Evolutionary conservation across 2,329 filamentous ascomycete species (phyloP).

Genomic region (Sclerotinia nivalis): DNA sequence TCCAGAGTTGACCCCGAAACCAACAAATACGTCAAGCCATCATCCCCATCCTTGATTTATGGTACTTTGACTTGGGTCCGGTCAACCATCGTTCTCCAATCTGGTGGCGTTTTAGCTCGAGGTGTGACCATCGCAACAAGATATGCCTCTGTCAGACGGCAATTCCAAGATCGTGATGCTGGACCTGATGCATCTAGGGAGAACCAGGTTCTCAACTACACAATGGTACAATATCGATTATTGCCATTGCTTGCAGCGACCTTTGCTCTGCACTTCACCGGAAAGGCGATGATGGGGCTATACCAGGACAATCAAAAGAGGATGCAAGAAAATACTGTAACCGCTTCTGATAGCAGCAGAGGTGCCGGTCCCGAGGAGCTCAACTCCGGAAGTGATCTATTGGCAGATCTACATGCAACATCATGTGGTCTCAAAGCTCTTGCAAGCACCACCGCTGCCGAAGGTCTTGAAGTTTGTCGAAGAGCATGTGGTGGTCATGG

Average conservation of each 20-base stretch:
- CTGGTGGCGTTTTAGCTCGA: constrained; percentile 68
- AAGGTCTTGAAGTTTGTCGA: constrained; percentile 73
- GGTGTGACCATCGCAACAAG: constrained; percentile 77
- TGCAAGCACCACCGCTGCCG: constrained; percentile 69
- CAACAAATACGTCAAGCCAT: constrained; percentile 66
- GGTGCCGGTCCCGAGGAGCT: constrained; percentile 69
- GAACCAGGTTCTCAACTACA: constrained; percentile 77
- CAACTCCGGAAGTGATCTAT: constrained; percentile 62
- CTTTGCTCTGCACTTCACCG: constrained; percentile 78
- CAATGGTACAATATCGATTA: constrained; percentile 75
- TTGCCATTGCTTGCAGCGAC: constrained; percentile 71
- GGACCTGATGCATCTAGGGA: constrained; percentile 58
- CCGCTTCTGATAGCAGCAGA: constrained; percentile 47
- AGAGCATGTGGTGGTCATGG: constrained; percentile 77
- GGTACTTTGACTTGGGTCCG: constrained; percentile 76
- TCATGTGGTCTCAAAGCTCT: constrained; percentile 76
- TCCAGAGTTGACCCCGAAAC: constrained; percentile 68
- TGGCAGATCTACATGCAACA: constrained; percentile 75
- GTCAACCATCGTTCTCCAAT: constrained; percentile 71
- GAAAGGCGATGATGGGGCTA: constrained; percentile 71
- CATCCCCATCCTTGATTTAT: constrained; percentile 68
- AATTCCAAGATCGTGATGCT: constrained; percentile 75
- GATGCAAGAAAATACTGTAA: constrained; percentile 52
- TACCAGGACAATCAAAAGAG: constrained; percentile 72
- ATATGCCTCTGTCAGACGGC: constrained; percentile 72